Evolutionary conservation across 106 monocot genomes (phyloP), one percentile per base, ranked within the genome.

Genomic region (Dioscorea alata): DNA sequence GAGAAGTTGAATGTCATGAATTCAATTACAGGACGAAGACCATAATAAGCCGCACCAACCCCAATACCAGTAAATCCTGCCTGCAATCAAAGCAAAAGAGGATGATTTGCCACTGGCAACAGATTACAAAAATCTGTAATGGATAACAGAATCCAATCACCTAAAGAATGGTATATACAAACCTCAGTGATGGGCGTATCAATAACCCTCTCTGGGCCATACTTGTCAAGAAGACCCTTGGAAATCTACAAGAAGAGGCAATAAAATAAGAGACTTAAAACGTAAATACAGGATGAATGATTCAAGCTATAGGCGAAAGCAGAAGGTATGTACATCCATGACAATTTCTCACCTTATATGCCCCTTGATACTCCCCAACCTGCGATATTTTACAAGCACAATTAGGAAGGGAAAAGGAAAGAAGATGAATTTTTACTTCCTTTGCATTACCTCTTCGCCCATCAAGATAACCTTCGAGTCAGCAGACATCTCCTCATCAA

Each of bases 1-100:
- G 99, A 87, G 76, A 99, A 99, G 71, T 99, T 99, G 65, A 90
- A 99, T 54, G 93, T 99, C 99, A 99, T 99, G 72, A 93, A 99
- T 62, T 99, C 99, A 33, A 99, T 65, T 34, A 93, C 82, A 79
- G 99, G 99, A 7, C 85, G 83, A 62, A 99, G 85, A 73, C 99
- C 99, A 74, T 93, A 85, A 68, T 93, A 99, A 42, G 99, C 99
- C 63, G 99, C 90, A 18, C 99, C 93, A 81, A 99, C 99, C 50
- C 93, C 99, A 77, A 99, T 93, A 64, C 99, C 99, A 59, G 99
- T 64, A 82, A 99, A 99, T 63, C 99, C 93, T 88, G 90, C 99
- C 99, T 99, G 66, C 56, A 64, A 72, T 21, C 13, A 60, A 6
- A 60, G 3, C 19, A 54, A 19, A 19, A 54, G 18, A 54, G 2